Evolutionary conservation across 306 rosid species (phyloP).

Genomic region (Cotoneaster glaucophyllus): DNA sequence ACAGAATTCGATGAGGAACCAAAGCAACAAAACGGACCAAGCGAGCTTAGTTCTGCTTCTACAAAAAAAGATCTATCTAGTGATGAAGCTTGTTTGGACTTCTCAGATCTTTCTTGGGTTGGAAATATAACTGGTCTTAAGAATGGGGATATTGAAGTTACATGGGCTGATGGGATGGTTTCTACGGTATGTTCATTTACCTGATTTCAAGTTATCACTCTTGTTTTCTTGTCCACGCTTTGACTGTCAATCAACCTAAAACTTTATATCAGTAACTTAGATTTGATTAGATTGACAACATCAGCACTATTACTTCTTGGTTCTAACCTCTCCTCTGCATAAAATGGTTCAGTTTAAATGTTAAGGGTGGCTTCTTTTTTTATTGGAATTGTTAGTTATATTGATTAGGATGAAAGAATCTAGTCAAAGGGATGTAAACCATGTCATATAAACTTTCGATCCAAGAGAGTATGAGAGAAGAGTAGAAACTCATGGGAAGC

Average conservation of each 20-base stretch:
- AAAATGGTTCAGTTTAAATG: neutral
- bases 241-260: neutral
- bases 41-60: conserved; percentile 28
- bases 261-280: conserved; percentile 5
- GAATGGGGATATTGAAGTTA: conserved; percentile 95
- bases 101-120: conserved; percentile 93
- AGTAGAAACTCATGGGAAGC: conserved; percentile 6
- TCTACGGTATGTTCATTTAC: conserved; percentile 62
- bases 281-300: conserved; percentile 5
- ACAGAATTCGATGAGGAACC: conserved; percentile 40
- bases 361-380: neutral
- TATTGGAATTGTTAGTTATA: conserved; percentile 8
- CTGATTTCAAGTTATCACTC: conserved; percentile 8
- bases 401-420: conserved; percentile 8
- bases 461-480: conserved; percentile 6
- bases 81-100: conserved; percentile 37
- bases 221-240: conserved; percentile 6
- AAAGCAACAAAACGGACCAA: conserved; percentile 36
- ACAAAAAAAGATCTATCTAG: conserved; percentile 24
- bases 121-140: conserved; percentile 90
- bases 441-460: neutral
- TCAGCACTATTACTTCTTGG: neutral
- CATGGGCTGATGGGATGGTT: conserved; percentile 99
- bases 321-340: neutral
- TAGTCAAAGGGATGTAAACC: conserved; percentile 3